Evolutionary conservation across 176 grass and related monocot species (phyloP).

Genomic region (Oryza meridionalis): DNA sequence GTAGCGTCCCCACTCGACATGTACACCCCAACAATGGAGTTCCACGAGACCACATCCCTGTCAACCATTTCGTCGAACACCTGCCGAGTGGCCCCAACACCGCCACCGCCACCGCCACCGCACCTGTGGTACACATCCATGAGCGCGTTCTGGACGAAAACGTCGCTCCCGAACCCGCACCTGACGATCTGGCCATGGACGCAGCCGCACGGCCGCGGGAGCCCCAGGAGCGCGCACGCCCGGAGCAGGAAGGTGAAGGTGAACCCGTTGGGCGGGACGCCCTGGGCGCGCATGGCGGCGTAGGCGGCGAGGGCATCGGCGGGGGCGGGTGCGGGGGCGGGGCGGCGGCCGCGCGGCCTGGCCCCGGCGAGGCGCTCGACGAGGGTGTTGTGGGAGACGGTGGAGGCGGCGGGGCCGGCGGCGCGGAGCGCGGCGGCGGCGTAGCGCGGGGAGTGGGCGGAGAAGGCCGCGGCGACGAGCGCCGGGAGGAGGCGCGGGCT

Average conservation of each 20-base stretch:
- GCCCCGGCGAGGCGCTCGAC: constrained; percentile 45
- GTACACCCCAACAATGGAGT: constrained; percentile 52
- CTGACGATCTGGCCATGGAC: constrained; percentile 41
- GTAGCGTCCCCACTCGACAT: constrained; percentile 29
- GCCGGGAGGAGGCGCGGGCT: constrained; percentile 43
- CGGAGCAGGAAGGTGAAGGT: constrained; percentile 62
- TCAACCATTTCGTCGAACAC: constrained; percentile 58
- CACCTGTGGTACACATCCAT: constrained; percentile 47
- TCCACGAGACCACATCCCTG: constrained; percentile 64
- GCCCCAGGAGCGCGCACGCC: constrained; percentile 34
- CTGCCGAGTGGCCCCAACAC: constrained; percentile 18
- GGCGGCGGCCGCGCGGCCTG: not conserved
- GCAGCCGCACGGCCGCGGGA: constrained; percentile 31
- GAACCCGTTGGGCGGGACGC: constrained; percentile 48
- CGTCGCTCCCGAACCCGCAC: constrained; percentile 26
- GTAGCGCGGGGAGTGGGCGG: constrained; percentile 12
- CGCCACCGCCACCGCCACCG: not conserved
- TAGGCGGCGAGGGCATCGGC: constrained; percentile 38
- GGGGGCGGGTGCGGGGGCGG: not conserved
- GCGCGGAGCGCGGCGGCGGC: constrained; percentile 22
- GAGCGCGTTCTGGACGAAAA: constrained; percentile 58
- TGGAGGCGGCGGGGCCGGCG: constrained; percentile 28
- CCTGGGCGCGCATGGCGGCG: constrained; percentile 31
- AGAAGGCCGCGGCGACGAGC: constrained; percentile 46
- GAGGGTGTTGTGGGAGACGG: constrained; percentile 51